Conservation (phyloP, 2,329 filamentous ascomycete species). For the Fusarium chuoi region DNA sequence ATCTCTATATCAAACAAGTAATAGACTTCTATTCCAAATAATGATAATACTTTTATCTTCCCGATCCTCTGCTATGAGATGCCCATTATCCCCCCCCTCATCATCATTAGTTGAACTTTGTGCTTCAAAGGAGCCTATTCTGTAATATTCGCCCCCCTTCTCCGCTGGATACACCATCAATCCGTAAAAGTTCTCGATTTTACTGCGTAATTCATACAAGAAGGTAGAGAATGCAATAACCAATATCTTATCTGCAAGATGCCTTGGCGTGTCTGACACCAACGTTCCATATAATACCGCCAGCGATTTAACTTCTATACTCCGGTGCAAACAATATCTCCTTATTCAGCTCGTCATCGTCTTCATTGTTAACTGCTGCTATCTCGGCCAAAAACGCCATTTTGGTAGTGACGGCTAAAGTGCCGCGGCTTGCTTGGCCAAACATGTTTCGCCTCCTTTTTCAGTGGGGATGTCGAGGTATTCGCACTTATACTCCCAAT, state of each 20-base stretch:
- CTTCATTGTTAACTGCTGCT: fast-evolving
- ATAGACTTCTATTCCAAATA: too few species aligned
- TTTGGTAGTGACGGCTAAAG: background rate
- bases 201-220: too few species aligned
- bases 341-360: fast-evolving
- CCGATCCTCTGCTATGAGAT: fast-evolving
- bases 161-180: background rate
- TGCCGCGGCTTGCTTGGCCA: background rate
- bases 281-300: background rate
- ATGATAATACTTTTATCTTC: fast-evolving
- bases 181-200: too few species aligned
- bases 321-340: background rate
- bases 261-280: too few species aligned
- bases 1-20: background rate
- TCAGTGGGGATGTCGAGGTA: too few species aligned
- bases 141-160: background rate
- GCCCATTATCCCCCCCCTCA: too few species aligned
- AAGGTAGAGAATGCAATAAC: background rate
- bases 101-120: too few species aligned
- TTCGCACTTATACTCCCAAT: too few species aligned
- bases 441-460: background rate
- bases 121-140: background rate
- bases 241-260: background rate
- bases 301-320: too few species aligned
- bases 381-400: background rate